Conservation (phyloP, 108 stramenopile genomes). For the Ochromonas danica region DNA sequence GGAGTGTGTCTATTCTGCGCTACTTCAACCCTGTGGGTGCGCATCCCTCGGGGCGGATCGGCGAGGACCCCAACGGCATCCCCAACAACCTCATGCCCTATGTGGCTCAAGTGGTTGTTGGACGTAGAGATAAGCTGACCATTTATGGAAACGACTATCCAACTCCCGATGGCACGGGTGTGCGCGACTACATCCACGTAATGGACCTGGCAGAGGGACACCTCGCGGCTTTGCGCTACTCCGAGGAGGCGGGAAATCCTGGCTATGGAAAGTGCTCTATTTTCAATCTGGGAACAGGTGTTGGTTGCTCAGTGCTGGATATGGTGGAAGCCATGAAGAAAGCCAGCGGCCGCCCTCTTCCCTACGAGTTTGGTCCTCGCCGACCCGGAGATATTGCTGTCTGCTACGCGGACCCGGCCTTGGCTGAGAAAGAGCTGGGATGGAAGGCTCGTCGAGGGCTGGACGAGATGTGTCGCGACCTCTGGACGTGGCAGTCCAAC, state of each 20-base stretch:
- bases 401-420: constrained; percentile 84
- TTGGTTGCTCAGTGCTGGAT: constrained; percentile 83
- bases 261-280: constrained; percentile 32
- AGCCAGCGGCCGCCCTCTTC: constrained; percentile 81
- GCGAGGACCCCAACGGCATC: constrained; percentile 90
- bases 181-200: constrained; percentile 98
- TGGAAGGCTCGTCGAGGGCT: constrained; percentile 84
- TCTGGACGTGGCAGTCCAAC: constrained; percentile 93
- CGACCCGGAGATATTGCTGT: constrained; percentile 91
- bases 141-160: constrained; percentile 94
- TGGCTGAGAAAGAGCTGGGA: constrained; percentile 81
- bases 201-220: constrained; percentile 78
- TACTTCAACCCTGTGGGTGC: constrained; percentile 99
- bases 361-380: constrained; percentile 78
- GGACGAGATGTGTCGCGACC: constrained; percentile 89
- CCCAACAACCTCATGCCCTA: constrained; percentile 99
- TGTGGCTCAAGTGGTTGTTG: constrained; percentile 93
- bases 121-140: constrained; percentile 81
- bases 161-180: constrained; percentile 93
- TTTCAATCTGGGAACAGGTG: constrained; percentile 96
- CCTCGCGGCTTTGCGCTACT: constrained; percentile 32
- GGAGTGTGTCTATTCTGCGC: constrained; percentile 70
- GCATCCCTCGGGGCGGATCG: constrained; percentile 77
- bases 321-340: constrained; percentile 91
- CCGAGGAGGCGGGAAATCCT: not conserved